Evolutionary conservation across 2,329 filamentous ascomycete species (phyloP).

Genomic region (Bipolaris cookei): DNA sequence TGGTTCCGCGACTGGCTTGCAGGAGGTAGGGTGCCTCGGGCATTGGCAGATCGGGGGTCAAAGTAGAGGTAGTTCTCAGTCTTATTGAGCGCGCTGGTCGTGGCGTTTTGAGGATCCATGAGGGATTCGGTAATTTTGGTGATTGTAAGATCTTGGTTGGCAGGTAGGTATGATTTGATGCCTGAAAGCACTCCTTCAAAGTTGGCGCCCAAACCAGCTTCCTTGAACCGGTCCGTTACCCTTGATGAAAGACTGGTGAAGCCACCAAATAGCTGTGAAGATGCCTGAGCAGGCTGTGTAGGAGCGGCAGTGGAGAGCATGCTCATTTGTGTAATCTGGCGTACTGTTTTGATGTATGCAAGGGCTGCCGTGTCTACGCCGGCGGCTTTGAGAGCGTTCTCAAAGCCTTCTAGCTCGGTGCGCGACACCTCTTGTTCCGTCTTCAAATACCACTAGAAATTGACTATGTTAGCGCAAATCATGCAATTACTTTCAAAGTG

Average conservation of each 20-base stretch:
- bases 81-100: conserved; percentile 90
- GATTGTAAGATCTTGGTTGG: conserved; percentile 91
- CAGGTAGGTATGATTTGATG: conserved; percentile 97
- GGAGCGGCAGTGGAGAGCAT: conserved; percentile 91
- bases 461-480: not conserved
- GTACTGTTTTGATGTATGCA: conserved; percentile 79
- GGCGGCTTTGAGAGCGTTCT: conserved; percentile 77
- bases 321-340: conserved; percentile 95
- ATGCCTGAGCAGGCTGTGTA: conserved; percentile 64
- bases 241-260: conserved; percentile 92
- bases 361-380: conserved; percentile 80
- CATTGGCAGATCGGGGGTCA: conserved; percentile 91
- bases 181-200: conserved; percentile 94
- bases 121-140: conserved; percentile 98
- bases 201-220: conserved; percentile 83
- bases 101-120: conserved; percentile 92
- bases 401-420: conserved; percentile 82
- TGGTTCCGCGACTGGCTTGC: conserved; percentile 63
- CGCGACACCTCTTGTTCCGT: conserved; percentile 87
- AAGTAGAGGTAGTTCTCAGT: conserved; percentile 98
- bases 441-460: conserved; percentile 86
- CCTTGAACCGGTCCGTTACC: conserved; percentile 91
- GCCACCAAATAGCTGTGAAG: conserved; percentile 85
- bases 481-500: not conserved
- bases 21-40: conserved; percentile 87